Evolutionary conservation across 73 alveolate species (phyloP), one percentile per base, ranked within the genome.

Genomic region (Tetrahymena borealis): DNA sequence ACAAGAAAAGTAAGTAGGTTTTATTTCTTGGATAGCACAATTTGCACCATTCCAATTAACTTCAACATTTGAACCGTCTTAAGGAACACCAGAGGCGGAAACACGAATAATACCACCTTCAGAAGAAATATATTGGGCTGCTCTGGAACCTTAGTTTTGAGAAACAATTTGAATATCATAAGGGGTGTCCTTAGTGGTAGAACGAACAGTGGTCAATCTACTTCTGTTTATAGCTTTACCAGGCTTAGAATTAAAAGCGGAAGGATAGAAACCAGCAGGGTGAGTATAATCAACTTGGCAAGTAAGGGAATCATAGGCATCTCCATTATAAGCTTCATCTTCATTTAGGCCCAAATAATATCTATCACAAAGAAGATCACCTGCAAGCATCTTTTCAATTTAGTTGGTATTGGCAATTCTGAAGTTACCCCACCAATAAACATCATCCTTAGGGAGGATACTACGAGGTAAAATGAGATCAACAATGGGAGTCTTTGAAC

Each of bases 351-450:
- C 85, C 32, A 60, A 60, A 60, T 60, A 24, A n/a, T 24, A 60
- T 60, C 85, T 60, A 60, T 60, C 85, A 6, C 85, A 60, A 60
- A 60, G 85, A n/a, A 60, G 85, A n/a, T 60, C 28, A 24, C 85
- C 85, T 0, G 28, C 31, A n/a, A 60, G 85, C 85, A 60, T 60
- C 31, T 60, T 60, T 7, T 60, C 85, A 6, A 60, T 60, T 60
- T 60, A n/a, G 9, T 60, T 60, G 1, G 85, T 93, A 35, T 90
- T 93, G 16, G 95, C 13, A 12, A 93, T 92, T 32, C 93, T 90
- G 41, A 40, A 93, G 40, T 93, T 93, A n/a, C 91, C 95, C 40
- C 93, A 39, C 95, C 95, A 93, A 85, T 38, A 37, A 24, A 79
- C 91, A 35, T 41, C 41, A 32, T 39, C 39, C 32, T 92, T 85